Percentiles rank a stretch among this genome's conserved stretches.
Evolutionary conservation across 148 eudicot genomes (phyloP).

Genomic region (Camellia granthamiana): DNA sequence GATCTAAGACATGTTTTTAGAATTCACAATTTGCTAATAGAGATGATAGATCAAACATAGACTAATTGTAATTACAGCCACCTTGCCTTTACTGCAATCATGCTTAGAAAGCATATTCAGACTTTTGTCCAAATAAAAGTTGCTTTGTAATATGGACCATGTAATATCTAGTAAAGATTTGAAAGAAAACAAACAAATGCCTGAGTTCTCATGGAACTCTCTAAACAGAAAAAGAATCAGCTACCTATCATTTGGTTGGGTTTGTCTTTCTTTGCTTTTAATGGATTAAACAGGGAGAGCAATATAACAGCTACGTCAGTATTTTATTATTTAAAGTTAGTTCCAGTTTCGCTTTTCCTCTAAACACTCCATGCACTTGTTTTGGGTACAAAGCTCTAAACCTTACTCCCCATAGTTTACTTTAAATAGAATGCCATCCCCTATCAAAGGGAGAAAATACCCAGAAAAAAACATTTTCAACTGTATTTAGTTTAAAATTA

Average conservation of each 20-base stretch:
- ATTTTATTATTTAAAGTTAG: not conserved
- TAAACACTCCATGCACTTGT: not conserved
- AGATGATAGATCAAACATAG: not conserved
- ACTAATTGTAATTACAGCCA: slow-evolving; percentile 1
- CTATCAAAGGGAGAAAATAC: not conserved
- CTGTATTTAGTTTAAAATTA: not conserved
- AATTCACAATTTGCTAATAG: not conserved
- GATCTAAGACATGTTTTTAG: not conserved
- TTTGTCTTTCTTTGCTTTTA: not conserved
- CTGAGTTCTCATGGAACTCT: not conserved
- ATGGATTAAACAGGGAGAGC: not conserved
- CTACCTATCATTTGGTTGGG: not conserved
- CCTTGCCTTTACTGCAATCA: not conserved
- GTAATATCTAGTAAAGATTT: not conserved
- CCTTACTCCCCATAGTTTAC: not conserved
- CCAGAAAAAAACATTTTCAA: not conserved
- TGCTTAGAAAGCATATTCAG: not conserved
- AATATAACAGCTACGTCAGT: not conserved
- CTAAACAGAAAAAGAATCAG: not conserved
- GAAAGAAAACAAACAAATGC: not conserved
- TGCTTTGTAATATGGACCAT: not conserved
- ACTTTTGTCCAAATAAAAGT: not conserved
- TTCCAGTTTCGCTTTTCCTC: not conserved
- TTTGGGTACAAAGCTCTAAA: not conserved
- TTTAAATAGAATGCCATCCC: not conserved